Base-by-base conservation (phyloP, 2,329 filamentous ascomycete species). In the Monosporascus sp. region DNA sequence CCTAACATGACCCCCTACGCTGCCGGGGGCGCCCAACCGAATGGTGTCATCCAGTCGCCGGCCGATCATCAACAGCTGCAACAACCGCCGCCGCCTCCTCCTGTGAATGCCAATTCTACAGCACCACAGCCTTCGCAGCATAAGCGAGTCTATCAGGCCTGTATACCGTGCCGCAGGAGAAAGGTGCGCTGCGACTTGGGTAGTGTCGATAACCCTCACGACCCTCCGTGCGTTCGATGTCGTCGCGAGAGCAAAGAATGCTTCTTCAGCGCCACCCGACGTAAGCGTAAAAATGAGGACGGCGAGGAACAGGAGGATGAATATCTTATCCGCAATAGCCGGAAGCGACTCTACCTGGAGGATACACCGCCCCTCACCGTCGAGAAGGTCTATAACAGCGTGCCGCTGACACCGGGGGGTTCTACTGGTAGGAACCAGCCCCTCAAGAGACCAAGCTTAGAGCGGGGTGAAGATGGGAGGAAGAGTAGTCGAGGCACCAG, bases 241-340 rank as follows among this genome's bases (percentile, higher is more conserved):
- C 87, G 91, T 51, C 86, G 94, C 61, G 94, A 99, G 77, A 91
- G 87, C 75, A 97, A 97, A 71, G 88, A 96, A 65, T 99, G 94
- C 77, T 96, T 88, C 79, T 99, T 99, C 77, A 96, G 91, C 58
- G 90, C 91, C 20, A 97, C 92, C 35, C 82, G 94, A 49, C 86
- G 94, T 67, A 97, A 97, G 84, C 85, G 91, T 68, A 95, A 94
- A 78, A 80, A 80, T 48, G 83, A 78, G 61, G 77, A 88, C 60
- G 82, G 75, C 37, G 78, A 74, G 20, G 79, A 80, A 51, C 72
- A 71, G 27, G 75, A 76, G 53, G 81, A 84, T 61, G 86, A 90
- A 58, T 89, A 89, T 68, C 82, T 87, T 54, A 68, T 87, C 35
- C 82, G 87, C 62, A 90, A 89, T 70, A 87, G 87, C 45, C 80